Evolutionary conservation across 2,329 filamentous ascomycete genomes (phyloP), one percentile per base, ranked within the genome.

Genomic region (Verticillium nubilum): DNA sequence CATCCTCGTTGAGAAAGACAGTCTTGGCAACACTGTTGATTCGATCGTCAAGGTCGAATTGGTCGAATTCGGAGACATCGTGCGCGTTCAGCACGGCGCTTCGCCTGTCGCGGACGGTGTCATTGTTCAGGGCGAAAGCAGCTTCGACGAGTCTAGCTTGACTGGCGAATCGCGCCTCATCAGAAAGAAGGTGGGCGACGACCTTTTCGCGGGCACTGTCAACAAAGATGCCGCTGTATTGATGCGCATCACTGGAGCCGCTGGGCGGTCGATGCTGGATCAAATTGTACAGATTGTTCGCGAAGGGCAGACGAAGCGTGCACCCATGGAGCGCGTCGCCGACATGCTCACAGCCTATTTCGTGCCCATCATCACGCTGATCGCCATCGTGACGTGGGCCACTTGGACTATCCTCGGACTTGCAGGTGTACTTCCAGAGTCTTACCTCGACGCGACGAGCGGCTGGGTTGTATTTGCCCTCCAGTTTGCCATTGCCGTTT

Each of bases 121-220:
- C 61, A 65, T 96, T 63, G 75, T 86, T 62, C 72, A 81, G 62
- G 87, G 85, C 3, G 80, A 85, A 56, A 86, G 85, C 52, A 82
- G 78, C 56, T 97, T 97, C 67, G 92, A 97, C 68, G 94, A 98
- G 72, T 93, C 92, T 12, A 96, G 92, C 62, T 79, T 98, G 61
- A 97, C 94, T 1, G 90, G 90, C 57, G 90, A 93, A 73, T 89
- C 89, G 15, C 81, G 82, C 6, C 82, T 82, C 0, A 83, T 92
- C 59, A 80, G 80, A 67, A 93, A 93, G 73, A 62, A 56, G 0
- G 66, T 76, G 2, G 87, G 86, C 3, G 89, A 91, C 60, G 75
- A 78, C 17, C 86, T 92, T 2, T 92, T 82, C 66, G 85, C 89
- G 0, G 90, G 90, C 17, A 92, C 90, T 0, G 79, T 92, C 69